phyloP scores from a whole-genome alignment of 2,329 filamentous ascomycete species.

The Pezicula neosporulosa region DNA sequence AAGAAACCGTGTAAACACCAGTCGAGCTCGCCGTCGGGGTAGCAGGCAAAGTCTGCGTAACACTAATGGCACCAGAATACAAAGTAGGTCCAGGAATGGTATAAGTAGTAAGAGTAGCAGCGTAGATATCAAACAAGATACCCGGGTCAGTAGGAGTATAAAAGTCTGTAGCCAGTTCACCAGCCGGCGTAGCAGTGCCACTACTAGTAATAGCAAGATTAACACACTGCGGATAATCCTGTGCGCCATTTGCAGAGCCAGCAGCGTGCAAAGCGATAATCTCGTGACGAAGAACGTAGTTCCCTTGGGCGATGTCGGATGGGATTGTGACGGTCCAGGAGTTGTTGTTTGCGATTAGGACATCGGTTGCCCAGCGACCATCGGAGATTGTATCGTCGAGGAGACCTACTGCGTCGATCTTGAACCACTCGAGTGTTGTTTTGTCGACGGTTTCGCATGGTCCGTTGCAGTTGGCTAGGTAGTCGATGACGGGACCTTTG shows the following conservation, averaged over 20 bases:
- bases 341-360: constrained; percentile 50
- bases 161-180: constrained; percentile 34
- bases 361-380: constrained; percentile 39
- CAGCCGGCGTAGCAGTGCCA: constrained; percentile 34
- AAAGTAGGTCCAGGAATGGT: constrained; percentile 32
- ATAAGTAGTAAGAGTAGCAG: constrained; percentile 23
- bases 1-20: constrained; percentile 13
- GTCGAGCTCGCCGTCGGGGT: constrained; percentile 16
- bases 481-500: constrained; percentile 35
- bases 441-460: constrained; percentile 36
- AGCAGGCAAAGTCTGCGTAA: constrained; percentile 14
- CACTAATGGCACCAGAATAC: constrained; percentile 17
- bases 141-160: constrained; percentile 39
- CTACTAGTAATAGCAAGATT: constrained; percentile 43
- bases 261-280: constrained; percentile 26
- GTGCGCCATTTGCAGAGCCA: constrained; percentile 35
- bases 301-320: constrained; percentile 36
- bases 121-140: constrained; percentile 37
- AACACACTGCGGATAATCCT: constrained; percentile 49
- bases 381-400: constrained; percentile 22
- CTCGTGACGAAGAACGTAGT: constrained; percentile 50
- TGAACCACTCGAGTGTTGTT: constrained; percentile 32
- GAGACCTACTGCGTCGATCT: constrained; percentile 33
- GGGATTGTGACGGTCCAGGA: constrained; percentile 47
- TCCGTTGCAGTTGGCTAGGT: constrained; percentile 29